phyloP scores from a whole-genome alignment of 177 flowering plant genomes.

The Vitis hybrid region DNA sequence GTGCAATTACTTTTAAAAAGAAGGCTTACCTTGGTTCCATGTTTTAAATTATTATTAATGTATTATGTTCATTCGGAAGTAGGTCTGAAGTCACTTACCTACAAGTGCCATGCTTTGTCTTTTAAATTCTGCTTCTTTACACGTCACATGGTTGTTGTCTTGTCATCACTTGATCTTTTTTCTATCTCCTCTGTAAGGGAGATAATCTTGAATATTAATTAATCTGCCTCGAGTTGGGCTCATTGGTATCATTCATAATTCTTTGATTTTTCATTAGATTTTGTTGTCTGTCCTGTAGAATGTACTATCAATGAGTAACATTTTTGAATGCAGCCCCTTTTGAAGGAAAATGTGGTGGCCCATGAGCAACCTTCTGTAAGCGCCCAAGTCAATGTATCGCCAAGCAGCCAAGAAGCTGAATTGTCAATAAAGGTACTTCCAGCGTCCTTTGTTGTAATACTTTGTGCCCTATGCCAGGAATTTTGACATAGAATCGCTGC shows the following conservation, averaged over 20 bases:
- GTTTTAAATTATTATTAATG: no score
- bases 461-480: not conserved
- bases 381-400: constrained; percentile 46
- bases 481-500: not conserved
- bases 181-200: not conserved
- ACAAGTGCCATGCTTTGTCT: not conserved
- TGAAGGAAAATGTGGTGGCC: constrained; percentile 22
- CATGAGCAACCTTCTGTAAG: constrained; percentile 32
- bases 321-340: constrained; percentile 26
- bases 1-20: no score
- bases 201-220: not conserved
- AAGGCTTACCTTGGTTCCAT: no score
- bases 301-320: no score
- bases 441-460: not conserved
- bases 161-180: not conserved
- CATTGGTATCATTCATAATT: not conserved
- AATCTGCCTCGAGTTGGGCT: not conserved
- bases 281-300: not conserved
- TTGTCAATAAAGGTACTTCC: constrained; percentile 58
- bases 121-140: not conserved
- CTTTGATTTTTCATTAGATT: not conserved
- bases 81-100: no score
- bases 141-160: not conserved
- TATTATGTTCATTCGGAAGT: no score
- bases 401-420: constrained; percentile 33